Percentiles rank a stretch among this genome's conserved stretches.
Conservation (phyloP, 805 yeast genomes). For the Lipomyces spencermartinsiae region DNA sequence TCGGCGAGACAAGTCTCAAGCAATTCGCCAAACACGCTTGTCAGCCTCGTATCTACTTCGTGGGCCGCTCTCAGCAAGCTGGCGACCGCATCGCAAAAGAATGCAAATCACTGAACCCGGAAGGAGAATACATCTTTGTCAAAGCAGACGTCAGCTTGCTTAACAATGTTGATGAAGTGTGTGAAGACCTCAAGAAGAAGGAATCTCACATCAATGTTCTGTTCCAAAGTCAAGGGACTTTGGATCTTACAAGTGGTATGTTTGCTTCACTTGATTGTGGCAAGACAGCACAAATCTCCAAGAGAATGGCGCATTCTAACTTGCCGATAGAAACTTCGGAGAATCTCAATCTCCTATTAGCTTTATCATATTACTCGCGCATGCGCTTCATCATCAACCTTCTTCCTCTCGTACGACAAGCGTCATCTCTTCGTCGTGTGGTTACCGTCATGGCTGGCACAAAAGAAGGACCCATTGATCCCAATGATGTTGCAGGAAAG, state of each 20-base stretch:
- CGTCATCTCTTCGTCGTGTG: slow-evolving; percentile 9
- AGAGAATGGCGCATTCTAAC: no score
- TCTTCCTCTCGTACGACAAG: slow-evolving; percentile 6
- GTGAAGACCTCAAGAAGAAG: slow-evolving; percentile 5
- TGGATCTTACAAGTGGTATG: neutral
- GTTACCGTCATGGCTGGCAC: slow-evolving; percentile 6
- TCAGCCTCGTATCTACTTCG: slow-evolving; percentile 9
- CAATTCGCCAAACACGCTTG: slow-evolving; percentile 3
- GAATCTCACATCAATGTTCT: slow-evolving; percentile 4
- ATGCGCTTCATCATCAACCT: slow-evolving; percentile 10
- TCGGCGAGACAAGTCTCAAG: slow-evolving; percentile 9
- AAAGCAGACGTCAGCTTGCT: slow-evolving; percentile 7
- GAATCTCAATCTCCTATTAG: neutral
- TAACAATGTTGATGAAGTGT: slow-evolving; percentile 3
- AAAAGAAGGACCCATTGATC: slow-evolving; percentile 10
- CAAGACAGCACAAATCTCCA: neutral
- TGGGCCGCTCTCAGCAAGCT: slow-evolving; percentile 11
- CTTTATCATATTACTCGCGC: slow-evolving; percentile 6
- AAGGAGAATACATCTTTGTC: slow-evolving; percentile 8
- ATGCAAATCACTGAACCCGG: slow-evolving; percentile 11
- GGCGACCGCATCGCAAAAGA: slow-evolving; percentile 8
- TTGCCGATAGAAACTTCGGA: slow-evolving; percentile 2
- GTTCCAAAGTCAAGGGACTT: slow-evolving; percentile 2
- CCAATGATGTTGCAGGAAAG: neutral
- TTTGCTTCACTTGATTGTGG: no score